Evolutionary conservation across 768 basidiomycete species (phyloP), one percentile per base, ranked within the genome.

Genomic region (Lentinula boryana): DNA sequence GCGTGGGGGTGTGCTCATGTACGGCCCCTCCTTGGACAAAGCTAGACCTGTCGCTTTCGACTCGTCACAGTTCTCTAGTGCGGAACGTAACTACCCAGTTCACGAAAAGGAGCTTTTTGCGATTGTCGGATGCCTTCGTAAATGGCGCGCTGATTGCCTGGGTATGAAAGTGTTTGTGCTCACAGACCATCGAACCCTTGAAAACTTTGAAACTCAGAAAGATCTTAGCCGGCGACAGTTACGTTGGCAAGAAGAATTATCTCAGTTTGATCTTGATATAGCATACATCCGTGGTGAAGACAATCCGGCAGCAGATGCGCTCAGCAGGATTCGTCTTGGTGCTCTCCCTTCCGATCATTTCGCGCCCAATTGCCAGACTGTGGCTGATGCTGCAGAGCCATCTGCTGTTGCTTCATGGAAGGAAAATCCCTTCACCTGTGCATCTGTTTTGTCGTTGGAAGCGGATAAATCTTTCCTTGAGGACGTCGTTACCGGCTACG

Each of bases 181-280:
- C 23, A 23, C 73, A 0, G 75, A 75, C 60, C 76, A 76, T 57
- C 62, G 67, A 0, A 71, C 74, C 0, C 62, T 74, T 4, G 71
- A 75, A 53, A 60, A 68, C 21, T 69, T 76, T 33, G 12, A 56
- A 1, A 53, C 59, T 0, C 73, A 76, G 57, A 38, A 52, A 2
- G 63, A 72, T 21, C 58, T 76, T 0, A 74, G 68, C 0, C 60
- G 65, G 0, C 49, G 64, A 0, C 75, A 76, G 38, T 59, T 64
- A 0, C 54, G 66, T 0, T 76, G 76, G 76, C 52, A 63, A 38
- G 62, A 72, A 61, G 66, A 66, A 40, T 41, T 77, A 1, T 48
- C 63, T 0, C 69, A 77, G 23, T 76, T 67, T 44, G 68, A 75
- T 32, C 66, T 69, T 59, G 15, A 4, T 76, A 75, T 23, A 23